Conservation (phyloP, 257 asterid genomes). For the Petrea volubilis region DNA sequence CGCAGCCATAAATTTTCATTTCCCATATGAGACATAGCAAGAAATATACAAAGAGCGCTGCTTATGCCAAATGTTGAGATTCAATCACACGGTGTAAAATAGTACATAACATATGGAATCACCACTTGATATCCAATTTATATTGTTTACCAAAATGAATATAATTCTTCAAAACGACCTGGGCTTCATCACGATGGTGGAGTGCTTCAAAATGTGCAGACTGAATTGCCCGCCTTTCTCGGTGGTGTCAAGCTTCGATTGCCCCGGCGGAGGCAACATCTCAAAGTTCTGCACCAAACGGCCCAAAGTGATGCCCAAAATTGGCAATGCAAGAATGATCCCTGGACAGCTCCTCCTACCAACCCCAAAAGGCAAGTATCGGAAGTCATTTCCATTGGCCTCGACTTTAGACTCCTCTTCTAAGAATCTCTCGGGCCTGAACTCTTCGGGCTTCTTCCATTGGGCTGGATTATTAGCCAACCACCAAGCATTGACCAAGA, state of each 20-base stretch:
- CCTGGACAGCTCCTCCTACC: conserved; percentile 96
- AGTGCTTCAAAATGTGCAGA: conserved; percentile 64
- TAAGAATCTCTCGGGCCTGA: conserved; percentile 78
- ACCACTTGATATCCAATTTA: background rate
- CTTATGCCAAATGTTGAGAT: background rate
- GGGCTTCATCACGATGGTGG: conserved; percentile 36
- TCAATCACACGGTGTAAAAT: background rate
- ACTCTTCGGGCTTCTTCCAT: conserved; percentile 84
- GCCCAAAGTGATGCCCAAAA: conserved; percentile 75
- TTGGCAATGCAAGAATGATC: conserved; percentile 77
- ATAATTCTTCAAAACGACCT: conserved; percentile 1
- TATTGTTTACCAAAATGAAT: background rate
- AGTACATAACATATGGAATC: background rate
- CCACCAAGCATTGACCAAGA: conserved; percentile 84
- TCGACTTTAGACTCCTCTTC: conserved; percentile 83
- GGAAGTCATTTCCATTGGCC: conserved; percentile 73
- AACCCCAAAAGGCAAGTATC: conserved; percentile 76
- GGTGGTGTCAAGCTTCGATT: conserved; percentile 60
- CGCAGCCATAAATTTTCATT: background rate
- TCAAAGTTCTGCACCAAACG: conserved; percentile 84
- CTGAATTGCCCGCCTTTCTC: conserved; percentile 85
- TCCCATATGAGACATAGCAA: background rate
- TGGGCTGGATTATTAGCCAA: conserved; percentile 65
- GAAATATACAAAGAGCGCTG: background rate
- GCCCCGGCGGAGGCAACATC: conserved; percentile 80